Base-by-base conservation (phyloP, 495 filamentous ascomycete genomes). In the Pseudoneurospora amorphoporcata region DNA sequence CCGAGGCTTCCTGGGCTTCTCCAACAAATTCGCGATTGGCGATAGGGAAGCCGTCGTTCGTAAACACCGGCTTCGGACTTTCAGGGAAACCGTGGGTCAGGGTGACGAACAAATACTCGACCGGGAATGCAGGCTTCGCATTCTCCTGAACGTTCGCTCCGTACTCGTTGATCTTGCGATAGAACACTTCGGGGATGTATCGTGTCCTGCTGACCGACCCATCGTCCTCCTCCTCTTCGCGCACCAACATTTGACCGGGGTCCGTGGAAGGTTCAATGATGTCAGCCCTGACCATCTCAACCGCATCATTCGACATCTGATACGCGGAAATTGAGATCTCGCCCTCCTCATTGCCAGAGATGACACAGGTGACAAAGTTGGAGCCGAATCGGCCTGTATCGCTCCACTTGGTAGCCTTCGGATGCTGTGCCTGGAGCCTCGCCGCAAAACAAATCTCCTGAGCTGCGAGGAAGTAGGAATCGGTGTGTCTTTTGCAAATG, bases 121-220 rank as follows among this genome's bases (percentile, higher is more conserved):
- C 95, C 0, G 95, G 95, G 79, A 99, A 99, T 68, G 90, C 88
- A 3, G 96, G 95, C 77, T 97, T 98, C 38, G 96, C 95, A 77
- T 97, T 98, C 77, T 98, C 92, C 79, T 97, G 96, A 3, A 98
- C 95, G 77, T 92, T 97, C 70, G 90, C 92, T 8, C 96, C 96
- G 77, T 99, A 97, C 79, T 98, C 94, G 80, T 99, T 98, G 77
- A 97, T 94, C 71, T 90, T 88, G 68, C 95, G 90, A 82, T 94
- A 99, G 83, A 98, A 98, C 17, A 99, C 95, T 75, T 99, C 95
- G 3, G 96, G 95, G 53, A 98, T 97, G 77, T 99, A 99, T 68
- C 94, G 87, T 37, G 90, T 90, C 71, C 87, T 89, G 81, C 87
- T 92, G n/a, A 81, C 83, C 38, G 82, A 84, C 71, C 86, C 88